phyloP scores from a whole-genome alignment of 208 protist species.

The Crithidia acanthocephali region DNA sequence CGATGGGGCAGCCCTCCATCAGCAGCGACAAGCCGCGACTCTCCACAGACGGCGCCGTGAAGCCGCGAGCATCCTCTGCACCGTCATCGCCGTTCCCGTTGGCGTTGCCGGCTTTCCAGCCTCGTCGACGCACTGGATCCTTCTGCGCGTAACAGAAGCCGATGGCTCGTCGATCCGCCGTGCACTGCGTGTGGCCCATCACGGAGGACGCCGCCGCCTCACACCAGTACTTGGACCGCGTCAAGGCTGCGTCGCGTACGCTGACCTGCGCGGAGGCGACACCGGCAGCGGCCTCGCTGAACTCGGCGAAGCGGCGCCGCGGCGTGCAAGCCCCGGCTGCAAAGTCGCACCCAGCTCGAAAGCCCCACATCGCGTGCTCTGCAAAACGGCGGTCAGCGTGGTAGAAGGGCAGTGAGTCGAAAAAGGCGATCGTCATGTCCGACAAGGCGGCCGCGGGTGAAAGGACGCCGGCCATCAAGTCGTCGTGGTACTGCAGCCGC shows the following conservation, averaged over 20 bases:
- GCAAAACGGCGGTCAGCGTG: conserved; percentile 29
- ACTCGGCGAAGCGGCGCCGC: conserved; percentile 3
- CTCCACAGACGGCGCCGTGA: not conserved
- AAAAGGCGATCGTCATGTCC: conserved; percentile 62
- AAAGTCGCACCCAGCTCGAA: conserved; percentile 49
- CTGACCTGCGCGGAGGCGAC: too few relatives aligned
- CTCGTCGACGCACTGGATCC: not conserved
- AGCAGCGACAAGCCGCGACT: conserved; percentile 24
- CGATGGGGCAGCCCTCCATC: conserved; percentile 62
- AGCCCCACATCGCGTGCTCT: conserved; percentile 41
- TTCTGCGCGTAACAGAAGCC: conserved; percentile 41
- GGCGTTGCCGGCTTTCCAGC: not conserved
- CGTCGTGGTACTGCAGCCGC: conserved; percentile 57
- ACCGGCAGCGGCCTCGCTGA: not conserved
- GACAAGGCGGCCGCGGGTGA: conserved; percentile 39
- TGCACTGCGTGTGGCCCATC: conserved; percentile 37
- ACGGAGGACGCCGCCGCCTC: conserved; percentile 8
- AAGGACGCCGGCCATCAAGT: conserved; percentile 78
- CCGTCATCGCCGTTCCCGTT: not conserved
- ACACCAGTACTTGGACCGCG: conserved; percentile 35
- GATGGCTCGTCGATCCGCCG: conserved; percentile 40
- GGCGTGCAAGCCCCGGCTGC: conserved; percentile 7
- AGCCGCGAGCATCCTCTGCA: not conserved
- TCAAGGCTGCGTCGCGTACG: not conserved
- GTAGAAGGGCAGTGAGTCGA: conserved; percentile 76